Evolutionary conservation across 768 basidiomycete species (phyloP), one percentile per base, ranked within the genome.

Genomic region (Russula abietina): DNA sequence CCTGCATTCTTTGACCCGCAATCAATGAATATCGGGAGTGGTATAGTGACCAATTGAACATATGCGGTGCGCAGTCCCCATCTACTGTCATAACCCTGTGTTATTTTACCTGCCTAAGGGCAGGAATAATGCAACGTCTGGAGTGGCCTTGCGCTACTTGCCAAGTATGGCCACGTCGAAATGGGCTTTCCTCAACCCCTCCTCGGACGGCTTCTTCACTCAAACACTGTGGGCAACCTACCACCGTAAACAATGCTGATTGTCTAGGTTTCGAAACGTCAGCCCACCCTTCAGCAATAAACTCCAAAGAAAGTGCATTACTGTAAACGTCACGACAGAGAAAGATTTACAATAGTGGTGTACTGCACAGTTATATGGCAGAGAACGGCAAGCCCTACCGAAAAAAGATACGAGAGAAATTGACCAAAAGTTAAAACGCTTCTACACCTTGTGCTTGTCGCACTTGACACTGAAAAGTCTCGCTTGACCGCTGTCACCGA

Each of bases 401-500:
- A 45, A 24, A 54, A n/a, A n/a, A n/a, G n/a, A n/a, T n/a, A 19
- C 10, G 11, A 24, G 6, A 5, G 8, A 33, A 45, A 9, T 16
- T 2, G 16, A 36, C 19, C 6, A 22, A 55, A 3, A 45, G 4
- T 22, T n/a, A n/a, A n/a, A n/a, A 22, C n/a, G 50, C 41, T 59
- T 43, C 41, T 50, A n/a, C 26, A 32, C 26, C 41, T n/a, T 24
- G 4, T 19, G 50, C 55, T 53, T 65, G 26, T 55, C 24, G 16
- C 87, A 88, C 51, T 77, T 72, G 50, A 88, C 78, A 46, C 79
- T 81, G 61, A 82, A 70, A 52, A 90, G 71, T 48, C 72, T 76
- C 12, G 69, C 73, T 14, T 48, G n/a, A 79, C 86, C 48, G 69
- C 75, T 70, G 61, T 88, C 85, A 9, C 88, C 88, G 59, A 88